These are phyloP conservation scores for Combretum micranthum DNA, from an alignment of 345 rosid genomes.

Conservation along the genomic window DNA sequence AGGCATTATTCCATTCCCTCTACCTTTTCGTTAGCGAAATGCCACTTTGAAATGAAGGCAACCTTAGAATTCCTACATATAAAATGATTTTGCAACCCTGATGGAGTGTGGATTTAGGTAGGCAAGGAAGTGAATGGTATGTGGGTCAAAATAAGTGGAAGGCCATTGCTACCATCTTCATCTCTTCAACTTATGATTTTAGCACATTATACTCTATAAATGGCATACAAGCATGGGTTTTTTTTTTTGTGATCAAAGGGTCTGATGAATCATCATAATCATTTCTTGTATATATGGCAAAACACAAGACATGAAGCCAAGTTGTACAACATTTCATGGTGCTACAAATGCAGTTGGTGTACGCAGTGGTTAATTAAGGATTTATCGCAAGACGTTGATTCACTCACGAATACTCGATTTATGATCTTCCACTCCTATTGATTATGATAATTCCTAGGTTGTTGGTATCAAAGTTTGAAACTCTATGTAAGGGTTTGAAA, in stretches of 20 bases:
- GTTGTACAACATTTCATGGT: slow-evolving; percentile 5
- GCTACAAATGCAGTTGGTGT: slow-evolving; percentile 1
- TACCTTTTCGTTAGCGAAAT: background rate
- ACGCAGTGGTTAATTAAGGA: too few species aligned
- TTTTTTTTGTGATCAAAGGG: slow-evolving; percentile 1
- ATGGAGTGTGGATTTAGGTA: background rate
- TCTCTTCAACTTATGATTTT: background rate
- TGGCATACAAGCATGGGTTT: slow-evolving; percentile 1
- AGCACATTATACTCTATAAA: background rate
- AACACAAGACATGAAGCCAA: slow-evolving; percentile 3
- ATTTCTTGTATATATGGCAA: slow-evolving; percentile 5
- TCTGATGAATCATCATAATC: background rate
- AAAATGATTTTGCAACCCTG: background rate
- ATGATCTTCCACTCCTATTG: too few species aligned
- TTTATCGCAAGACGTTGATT: too few species aligned
- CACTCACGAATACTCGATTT: too few species aligned
- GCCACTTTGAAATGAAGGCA: background rate
- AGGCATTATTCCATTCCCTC: background rate
- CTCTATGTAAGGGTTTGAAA: too few species aligned
- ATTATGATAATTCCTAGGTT: too few species aligned
- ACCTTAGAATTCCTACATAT: slow-evolving; percentile 4
- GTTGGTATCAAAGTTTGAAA: too few species aligned
- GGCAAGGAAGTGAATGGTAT: background rate
- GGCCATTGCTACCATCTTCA: background rate
- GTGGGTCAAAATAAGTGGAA: background rate